A percentile compares a stretch with the other conserved stretches of the same genome.
These are phyloP conservation scores for Cyphellophora europaea DNA, from an alignment of 2,329 filamentous ascomycete species.

Conservation along the genomic window DNA sequence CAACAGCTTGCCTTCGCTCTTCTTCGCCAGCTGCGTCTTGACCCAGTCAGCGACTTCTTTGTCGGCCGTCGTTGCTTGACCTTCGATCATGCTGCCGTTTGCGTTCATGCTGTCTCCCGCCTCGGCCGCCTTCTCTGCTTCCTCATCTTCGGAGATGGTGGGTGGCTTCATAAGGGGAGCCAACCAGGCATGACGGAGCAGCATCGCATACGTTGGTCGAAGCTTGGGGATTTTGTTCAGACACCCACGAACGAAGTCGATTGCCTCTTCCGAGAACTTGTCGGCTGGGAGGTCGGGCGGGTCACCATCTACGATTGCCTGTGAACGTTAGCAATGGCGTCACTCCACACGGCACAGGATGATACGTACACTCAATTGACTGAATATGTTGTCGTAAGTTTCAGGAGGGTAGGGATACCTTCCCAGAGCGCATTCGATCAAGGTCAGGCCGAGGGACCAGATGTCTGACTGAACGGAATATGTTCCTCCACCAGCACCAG, in stretches of 20 bases:
- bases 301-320: constrained; percentile 98
- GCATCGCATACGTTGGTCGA: constrained; percentile 85
- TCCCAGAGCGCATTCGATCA: constrained; percentile 93
- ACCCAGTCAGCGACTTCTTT: constrained; percentile 85
- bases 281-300: constrained; percentile 75
- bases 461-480: constrained; percentile 98
- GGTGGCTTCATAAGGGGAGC: constrained; percentile 63
- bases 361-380: constrained; percentile 85
- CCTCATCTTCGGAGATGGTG: constrained; percentile 62
- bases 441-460: constrained; percentile 87
- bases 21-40: constrained; percentile 56
- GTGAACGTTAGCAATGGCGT: constrained; percentile 2
- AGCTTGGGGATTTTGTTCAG: constrained; percentile 87
- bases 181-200: constrained; percentile 86
- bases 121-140: constrained; percentile 45
- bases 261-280: constrained; percentile 68
- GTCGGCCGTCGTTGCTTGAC: constrained; percentile 50
- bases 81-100: constrained; percentile 32
- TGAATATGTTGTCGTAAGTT: constrained; percentile 97
- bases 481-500: constrained; percentile 65
- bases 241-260: constrained; percentile 80
- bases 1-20: constrained; percentile 48
- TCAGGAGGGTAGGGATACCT: constrained; percentile 94
- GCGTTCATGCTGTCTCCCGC: constrained; percentile 22
- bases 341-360: background rate